Evolutionary conservation across 2,329 filamentous ascomycete genomes (phyloP).

Genomic region (Coniochaeta sp.): DNA sequence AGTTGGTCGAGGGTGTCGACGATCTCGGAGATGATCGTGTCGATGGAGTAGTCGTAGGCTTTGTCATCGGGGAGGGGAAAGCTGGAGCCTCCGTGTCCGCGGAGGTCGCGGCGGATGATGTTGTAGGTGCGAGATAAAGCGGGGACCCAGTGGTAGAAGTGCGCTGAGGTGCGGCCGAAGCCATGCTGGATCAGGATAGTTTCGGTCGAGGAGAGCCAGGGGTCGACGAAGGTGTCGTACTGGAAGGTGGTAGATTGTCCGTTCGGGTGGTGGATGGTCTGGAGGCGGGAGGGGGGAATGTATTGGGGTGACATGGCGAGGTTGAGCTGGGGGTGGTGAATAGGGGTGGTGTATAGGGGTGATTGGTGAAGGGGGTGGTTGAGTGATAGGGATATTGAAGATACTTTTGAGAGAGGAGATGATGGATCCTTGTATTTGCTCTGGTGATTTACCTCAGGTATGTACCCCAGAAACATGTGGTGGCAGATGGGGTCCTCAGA

Average conservation of each 20-base stretch:
- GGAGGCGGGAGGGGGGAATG: background rate
- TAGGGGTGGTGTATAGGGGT: too few relatives aligned
- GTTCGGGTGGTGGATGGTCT: background rate
- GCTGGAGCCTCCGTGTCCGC: background rate
- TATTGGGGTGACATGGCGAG: too few relatives aligned
- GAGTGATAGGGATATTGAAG: too few relatives aligned
- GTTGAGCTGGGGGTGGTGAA: too few relatives aligned
- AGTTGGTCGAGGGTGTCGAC: background rate
- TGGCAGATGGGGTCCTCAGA: too few relatives aligned
- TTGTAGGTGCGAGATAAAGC: background rate
- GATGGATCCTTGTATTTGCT: too few relatives aligned
- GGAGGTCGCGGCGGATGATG: background rate
- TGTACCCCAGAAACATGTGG: too few relatives aligned
- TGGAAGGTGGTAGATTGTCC: background rate
- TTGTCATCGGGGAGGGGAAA: background rate
- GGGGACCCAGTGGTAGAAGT: constrained; percentile 1
- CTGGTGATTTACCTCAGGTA: too few relatives aligned
- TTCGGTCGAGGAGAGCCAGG: background rate
- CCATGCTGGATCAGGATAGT: background rate
- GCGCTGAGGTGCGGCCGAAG: background rate
- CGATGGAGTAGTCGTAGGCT: background rate
- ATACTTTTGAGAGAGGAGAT: too few relatives aligned
- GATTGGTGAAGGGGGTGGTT: too few relatives aligned
- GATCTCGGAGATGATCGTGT: background rate
- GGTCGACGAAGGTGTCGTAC: background rate